Evolutionary conservation across 495 filamentous ascomycete genomes (phyloP), one percentile per base, ranked within the genome.

Genomic region (Tetracladium setigerum): DNA sequence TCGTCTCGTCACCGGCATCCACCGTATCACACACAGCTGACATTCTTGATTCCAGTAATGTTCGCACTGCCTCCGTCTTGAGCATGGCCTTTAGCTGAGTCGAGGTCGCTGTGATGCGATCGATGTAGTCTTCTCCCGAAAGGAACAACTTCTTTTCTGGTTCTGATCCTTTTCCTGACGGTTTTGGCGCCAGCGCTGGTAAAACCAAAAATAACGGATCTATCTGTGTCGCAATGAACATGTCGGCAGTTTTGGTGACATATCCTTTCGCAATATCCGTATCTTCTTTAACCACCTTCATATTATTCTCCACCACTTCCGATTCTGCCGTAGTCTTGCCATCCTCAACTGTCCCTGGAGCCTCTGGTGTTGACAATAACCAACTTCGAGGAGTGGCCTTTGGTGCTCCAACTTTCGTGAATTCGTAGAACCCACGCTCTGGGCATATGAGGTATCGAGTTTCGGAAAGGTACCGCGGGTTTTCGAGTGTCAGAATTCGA

Each of bases 171-270:
- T 68, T 70, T 49, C 63, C 52, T 6, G 62, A 49, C 1, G 66
- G 53, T 30, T 24, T 5, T 50, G 19, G 72, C 55, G 14, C 63
- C 53, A 37, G 95, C 67, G 11, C 71, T 2, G 92, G 85, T 1
- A 97, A 72, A 18, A 95, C 56, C 41, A 97, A 71, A 62, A 97
- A 96, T 2, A 96, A 57, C 7, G 83, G 72, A 61, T 99, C 92
- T 49, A 90, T 67, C 6, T 83, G 84, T 1, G 94, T 95, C 14
- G 89, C 86, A 42, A 97, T 63, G 50, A 86, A 80, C 18, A 98
- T 64, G 47, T 87, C 77, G 19, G 86, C 75, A 36, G 72, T 73
- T 46, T 79, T 77, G 12, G 79, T 69, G 30, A 61, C 50, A 41
- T 42, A 67, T 47, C 59, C 56, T 15, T 41, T 41, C 1, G 38